These are phyloP conservation scores for Aphanomyces astaci DNA, from an alignment of 352 stramenopile species.

Conservation along the genomic window DNA sequence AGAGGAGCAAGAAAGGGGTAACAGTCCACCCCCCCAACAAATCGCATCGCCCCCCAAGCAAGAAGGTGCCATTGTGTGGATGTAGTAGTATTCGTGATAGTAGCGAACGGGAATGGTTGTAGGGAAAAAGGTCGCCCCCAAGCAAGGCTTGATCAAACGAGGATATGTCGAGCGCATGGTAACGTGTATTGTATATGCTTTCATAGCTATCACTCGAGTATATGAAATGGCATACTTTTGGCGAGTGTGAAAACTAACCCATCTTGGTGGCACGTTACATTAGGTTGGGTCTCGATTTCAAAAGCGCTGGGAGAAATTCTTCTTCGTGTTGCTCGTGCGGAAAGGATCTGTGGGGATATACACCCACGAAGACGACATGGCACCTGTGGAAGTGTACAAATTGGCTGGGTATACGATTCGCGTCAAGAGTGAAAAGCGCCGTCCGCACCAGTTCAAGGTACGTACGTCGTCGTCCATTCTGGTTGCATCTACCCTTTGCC, in stretches of 20 bases:
- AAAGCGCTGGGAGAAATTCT: slow-evolving; percentile 55
- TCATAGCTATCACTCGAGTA: no score
- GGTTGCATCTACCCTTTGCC: no score
- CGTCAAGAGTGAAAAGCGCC: slow-evolving; percentile 54
- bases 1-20: neutral
- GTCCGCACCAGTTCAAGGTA: slow-evolving; percentile 49
- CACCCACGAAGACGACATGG: slow-evolving; percentile 37
- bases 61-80: neutral
- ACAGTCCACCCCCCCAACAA: neutral
- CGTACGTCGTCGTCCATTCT: no score
- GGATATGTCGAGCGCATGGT: slow-evolving; percentile 14
- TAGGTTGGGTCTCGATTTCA: slow-evolving; percentile 40
- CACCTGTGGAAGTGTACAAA: slow-evolving; percentile 52
- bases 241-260: no score
- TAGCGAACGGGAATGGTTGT: slow-evolving; percentile 3
- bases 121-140: neutral
- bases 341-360: slow-evolving; percentile 71
- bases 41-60: neutral
- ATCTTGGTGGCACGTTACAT: no score
- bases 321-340: slow-evolving; percentile 64
- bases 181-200: no score
- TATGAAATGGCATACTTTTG: no score
- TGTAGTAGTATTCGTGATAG: neutral
- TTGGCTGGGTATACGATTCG: slow-evolving; percentile 58
- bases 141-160: slow-evolving; percentile 19